A percentile compares a stretch with the other conserved stretches of the same genome.
Conservation (phyloP, 495 filamentous ascomycete genomes). For the Lepraria neglecta region DNA sequence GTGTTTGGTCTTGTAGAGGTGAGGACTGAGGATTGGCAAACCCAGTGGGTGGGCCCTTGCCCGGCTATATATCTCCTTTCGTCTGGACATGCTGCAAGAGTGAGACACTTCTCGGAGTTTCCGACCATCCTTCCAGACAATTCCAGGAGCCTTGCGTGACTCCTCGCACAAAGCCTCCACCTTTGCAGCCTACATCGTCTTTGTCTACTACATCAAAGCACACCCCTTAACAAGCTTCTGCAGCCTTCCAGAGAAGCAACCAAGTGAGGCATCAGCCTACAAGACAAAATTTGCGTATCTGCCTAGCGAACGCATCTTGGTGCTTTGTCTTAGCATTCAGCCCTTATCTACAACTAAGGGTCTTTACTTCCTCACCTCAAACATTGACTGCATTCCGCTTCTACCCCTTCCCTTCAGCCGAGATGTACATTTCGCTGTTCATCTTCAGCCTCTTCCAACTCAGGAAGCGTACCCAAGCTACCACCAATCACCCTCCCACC, state of each 20-base stretch:
- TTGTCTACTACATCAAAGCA: not conserved
- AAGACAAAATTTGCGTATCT: not conserved
- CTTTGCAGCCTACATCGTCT: not conserved
- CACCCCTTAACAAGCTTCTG: no score
- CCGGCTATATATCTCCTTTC: not conserved
- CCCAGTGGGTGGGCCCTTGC: not conserved
- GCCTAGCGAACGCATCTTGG: not conserved
- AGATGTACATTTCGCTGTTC: slow-evolving; percentile 15
- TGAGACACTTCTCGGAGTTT: not conserved
- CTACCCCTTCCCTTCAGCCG: not conserved
- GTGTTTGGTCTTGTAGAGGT: not conserved
- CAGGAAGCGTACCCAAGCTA: not conserved
- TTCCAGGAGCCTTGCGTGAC: not conserved
- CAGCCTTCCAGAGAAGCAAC: not conserved
- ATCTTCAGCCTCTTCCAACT: slow-evolving; percentile 11
- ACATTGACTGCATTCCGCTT: not conserved
- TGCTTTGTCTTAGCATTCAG: not conserved
- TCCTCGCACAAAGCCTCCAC: not conserved
- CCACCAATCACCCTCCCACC: not conserved
- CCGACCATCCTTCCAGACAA: not conserved
- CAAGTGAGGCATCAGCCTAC: not conserved
- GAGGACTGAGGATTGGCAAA: not conserved
- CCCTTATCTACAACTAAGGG: not conserved
- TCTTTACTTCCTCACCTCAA: not conserved
- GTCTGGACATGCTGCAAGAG: not conserved